phyloP scores from a whole-genome alignment of 2,329 filamentous ascomycete genomes.

The Phialophora tarda region DNA sequence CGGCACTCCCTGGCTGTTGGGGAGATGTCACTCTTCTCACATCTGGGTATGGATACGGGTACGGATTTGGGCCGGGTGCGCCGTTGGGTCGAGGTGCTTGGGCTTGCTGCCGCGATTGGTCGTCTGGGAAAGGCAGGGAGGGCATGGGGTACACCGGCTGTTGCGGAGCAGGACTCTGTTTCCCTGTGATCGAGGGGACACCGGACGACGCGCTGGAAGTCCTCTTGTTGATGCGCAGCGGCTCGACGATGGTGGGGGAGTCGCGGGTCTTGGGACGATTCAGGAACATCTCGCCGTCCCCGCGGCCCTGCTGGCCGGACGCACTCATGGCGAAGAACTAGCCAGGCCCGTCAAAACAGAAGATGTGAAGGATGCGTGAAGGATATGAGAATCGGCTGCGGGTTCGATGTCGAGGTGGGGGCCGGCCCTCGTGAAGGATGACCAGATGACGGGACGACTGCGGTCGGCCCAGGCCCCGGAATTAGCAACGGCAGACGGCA shows the following conservation, averaged over 20 bases:
- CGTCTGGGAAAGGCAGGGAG: conserved; percentile 75
- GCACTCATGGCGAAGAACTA: conserved; percentile 50
- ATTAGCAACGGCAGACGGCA: conserved; percentile 13
- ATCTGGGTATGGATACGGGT: conserved; percentile 49
- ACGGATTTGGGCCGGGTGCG: conserved; percentile 51
- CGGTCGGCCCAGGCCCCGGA: conserved; percentile 21
- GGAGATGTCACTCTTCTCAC: conserved; percentile 41
- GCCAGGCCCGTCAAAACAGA: background rate
- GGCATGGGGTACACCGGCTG: conserved; percentile 70
- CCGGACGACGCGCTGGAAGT: conserved; percentile 61
- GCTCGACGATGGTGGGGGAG: conserved; percentile 76
- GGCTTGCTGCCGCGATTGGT: conserved; percentile 54
- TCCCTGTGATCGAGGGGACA: conserved; percentile 45
- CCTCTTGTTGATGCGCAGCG: conserved; percentile 82
- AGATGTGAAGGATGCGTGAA: background rate
- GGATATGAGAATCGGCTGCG: conserved; percentile 7
- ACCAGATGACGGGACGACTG: conserved; percentile 7
- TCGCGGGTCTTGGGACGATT: conserved; percentile 58
- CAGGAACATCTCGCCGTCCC: conserved; percentile 85
- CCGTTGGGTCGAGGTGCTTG: conserved; percentile 39
- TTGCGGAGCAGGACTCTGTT: conserved; percentile 46
- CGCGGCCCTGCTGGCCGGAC: conserved; percentile 64
- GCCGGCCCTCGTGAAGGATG: conserved; percentile 7
- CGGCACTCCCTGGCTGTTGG: conserved; percentile 31
- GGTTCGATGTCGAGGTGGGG: conserved; percentile 11